A percentile compares a stretch with the other conserved stretches of the same genome.
These are phyloP conservation scores for Mycena alexandri DNA, from an alignment of 768 basidiomycete genomes.

Conservation along the genomic window DNA sequence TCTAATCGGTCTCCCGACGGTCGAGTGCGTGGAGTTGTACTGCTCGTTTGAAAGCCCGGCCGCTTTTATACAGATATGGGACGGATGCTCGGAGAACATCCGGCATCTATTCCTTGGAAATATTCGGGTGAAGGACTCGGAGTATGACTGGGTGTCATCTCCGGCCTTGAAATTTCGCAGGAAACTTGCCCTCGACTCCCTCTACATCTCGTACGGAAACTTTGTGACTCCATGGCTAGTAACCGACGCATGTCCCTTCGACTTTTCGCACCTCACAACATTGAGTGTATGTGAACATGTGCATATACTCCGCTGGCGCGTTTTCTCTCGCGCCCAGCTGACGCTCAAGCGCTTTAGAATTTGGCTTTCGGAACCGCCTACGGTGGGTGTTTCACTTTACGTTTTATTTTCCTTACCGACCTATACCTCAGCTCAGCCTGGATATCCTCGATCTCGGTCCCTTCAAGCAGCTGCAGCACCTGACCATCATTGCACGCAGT, in stretches of 20 bases:
- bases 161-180: too few species aligned
- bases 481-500: neutral
- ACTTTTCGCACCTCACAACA: neutral
- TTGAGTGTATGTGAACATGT: neutral
- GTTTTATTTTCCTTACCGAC: neutral
- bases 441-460: neutral
- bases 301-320: neutral
- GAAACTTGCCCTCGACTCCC: neutral
- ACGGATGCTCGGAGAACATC: neutral
- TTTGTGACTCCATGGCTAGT: neutral
- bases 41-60: too few species aligned
- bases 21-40: too few species aligned
- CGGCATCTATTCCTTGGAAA: neutral
- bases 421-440: too few species aligned
- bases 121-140: neutral
- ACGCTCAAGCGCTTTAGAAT: neutral
- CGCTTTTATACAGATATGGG: too few species aligned
- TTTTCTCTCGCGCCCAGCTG: neutral
- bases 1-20: too few species aligned
- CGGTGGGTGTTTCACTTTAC: neutral
- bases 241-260: conserved; percentile 5
- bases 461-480: neutral
- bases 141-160: neutral
- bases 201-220: neutral
- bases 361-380: too few species aligned